Conservation (phyloP, 345 rosid species). For the Eucalyptus marginata region DNA sequence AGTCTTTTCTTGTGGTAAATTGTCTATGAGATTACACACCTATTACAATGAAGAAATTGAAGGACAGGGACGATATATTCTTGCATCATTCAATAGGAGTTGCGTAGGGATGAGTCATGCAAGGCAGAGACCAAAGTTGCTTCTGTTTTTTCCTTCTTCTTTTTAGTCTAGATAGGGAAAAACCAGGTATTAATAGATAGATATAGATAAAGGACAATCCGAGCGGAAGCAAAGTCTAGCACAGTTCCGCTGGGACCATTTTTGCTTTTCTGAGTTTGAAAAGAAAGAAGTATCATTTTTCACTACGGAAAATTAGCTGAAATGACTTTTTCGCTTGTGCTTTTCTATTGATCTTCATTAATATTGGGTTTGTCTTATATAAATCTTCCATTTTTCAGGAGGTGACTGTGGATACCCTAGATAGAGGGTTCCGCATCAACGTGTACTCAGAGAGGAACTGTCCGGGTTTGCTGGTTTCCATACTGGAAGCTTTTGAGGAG, state of each 20-base stretch:
- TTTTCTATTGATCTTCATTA: background rate
- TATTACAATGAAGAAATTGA: background rate
- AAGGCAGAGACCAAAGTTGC: background rate
- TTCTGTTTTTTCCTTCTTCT: background rate
- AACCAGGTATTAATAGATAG: background rate
- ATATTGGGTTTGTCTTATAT: background rate
- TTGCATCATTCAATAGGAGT: background rate
- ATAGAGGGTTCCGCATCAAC: conserved; percentile 44
- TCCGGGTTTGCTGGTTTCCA: conserved; percentile 39
- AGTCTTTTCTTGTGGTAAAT: background rate
- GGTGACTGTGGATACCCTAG: conserved; percentile 41
- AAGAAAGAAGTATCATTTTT: background rate
- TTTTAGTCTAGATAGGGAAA: background rate
- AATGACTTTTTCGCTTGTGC: background rate
- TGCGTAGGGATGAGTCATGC: background rate
- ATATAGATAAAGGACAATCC: background rate
- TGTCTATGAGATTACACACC: background rate
- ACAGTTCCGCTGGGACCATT: background rate
- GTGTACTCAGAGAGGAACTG: conserved; percentile 30
- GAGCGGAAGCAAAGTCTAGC: background rate
- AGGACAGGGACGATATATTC: background rate
- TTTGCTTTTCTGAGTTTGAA: background rate
- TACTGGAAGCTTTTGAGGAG: conserved; percentile 63
- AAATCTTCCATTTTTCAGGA: background rate
- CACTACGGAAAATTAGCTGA: background rate